Evolutionary conservation across 306 rosid species (phyloP), one percentile per base, ranked within the genome.

Genomic region (Purshia tridentata): DNA sequence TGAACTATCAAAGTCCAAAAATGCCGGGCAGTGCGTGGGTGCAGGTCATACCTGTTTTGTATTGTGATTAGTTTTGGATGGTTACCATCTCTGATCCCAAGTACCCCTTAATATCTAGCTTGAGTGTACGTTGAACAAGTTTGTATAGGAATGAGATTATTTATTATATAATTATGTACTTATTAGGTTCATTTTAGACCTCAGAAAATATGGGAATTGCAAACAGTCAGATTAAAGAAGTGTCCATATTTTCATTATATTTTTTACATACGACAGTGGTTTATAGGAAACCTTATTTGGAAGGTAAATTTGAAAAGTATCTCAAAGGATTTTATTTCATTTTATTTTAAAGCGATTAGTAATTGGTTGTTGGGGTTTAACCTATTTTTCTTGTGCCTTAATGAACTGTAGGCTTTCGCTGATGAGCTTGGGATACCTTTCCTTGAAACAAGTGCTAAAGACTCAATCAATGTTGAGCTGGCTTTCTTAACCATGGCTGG

Each of bases 401-500:
- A 40, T 75, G 77, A 72, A 75, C 83, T 72, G 63, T 86, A 93
- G 98, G 98, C 94, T 44, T 86, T 94, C 71, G 98, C 98, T 1
- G 97, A 94, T 57, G 96, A 89, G 85, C 91, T 88, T 5, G 98
- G 98, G 39, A 91, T 94, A 77, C 98, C 96, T 70, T 94, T 91
- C 83, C 94, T 94, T 11, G 98, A 94, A 90, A 91, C 98, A 53
- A 94, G 98, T 89, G 98, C 98, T 18, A 94, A 94, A 81, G 97
- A 94, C 77, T 90, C 98, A 0, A 88, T 89, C 88, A 94, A 94
- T 56, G 98, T 94, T 85, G 98, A 94, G 85, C 94, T 91, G 84
- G 98, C 98, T 75, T 94, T 94, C 92, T 85, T 91, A 78, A 91
- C 96, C 73, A 94, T 94, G 98, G 91, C 97, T 11, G 84, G 83